Base-by-base conservation (phyloP, 2,329 filamentous ascomycete species). In the Lecanicillium sp. region DNA sequence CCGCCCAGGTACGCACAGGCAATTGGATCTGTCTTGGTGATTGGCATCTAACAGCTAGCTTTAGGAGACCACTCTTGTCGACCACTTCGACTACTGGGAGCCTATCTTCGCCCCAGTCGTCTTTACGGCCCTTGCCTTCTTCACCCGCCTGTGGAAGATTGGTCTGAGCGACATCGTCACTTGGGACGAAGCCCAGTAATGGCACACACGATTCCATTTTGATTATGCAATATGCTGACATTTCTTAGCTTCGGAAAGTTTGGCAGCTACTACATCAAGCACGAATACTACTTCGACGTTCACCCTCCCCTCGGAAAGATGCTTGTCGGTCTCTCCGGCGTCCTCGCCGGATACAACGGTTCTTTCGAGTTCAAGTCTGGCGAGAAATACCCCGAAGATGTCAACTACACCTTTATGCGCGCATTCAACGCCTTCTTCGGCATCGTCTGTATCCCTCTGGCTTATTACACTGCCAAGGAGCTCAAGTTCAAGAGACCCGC, bases 361-460 rank as follows among this genome's bases (percentile, higher is more conserved):
- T 94, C 90, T 4, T 98, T 98, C 65, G 92, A 98, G 59, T 98
- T 98, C 76, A 98, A 98, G 66, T 97, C 90, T 39, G 92, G 92
- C 59, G 92, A 97, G 58, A 88, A 78, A 39, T 98, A 98, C 60
- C 92, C 92, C 10, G 79, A 81, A 50, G 87, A 97, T 55, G 74
- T 98, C 57, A 84, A 98, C 71, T 98, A 94, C 64, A 94, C 89
- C 52, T 95, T 95, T 58, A 98, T 98, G 94, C 87, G 92, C 52
- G 76, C 90, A 45, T 98, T 98, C 77, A 98, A 97, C 61, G 84
- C 90, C 47, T 79, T 87, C 46, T 98, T 97, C 60, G 92, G 92
- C 44, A 90, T 89, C 45, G 71, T 92, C 44, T 96, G 87, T 57
- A 81, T 98, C 33, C 92, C 92, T 14, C 68, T 98, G 63, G 90